Conservation (phyloP, 2,329 filamentous ascomycete genomes). For the Plenodomus biglobosus region DNA sequence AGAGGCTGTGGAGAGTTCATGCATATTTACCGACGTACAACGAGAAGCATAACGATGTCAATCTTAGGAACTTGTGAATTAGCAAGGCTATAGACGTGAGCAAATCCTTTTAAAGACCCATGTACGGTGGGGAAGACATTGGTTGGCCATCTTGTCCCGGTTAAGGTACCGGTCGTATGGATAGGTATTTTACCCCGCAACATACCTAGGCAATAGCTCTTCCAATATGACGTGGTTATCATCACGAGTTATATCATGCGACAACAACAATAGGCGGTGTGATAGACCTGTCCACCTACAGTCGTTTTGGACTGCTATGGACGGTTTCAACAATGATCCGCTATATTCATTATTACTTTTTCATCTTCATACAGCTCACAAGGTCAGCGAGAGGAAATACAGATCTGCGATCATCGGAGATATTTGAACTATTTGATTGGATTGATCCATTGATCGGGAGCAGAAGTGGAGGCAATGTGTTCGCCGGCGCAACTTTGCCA, state of each 20-base stretch:
- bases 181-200: constrained; percentile 31
- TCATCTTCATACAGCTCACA: background rate
- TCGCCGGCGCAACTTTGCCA: constrained; percentile 50
- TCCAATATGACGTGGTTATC: constrained; percentile 21
- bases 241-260: background rate
- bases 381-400: background rate
- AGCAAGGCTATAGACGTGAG: background rate
- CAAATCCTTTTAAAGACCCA: background rate
- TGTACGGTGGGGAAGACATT: background rate
- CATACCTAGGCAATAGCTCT: constrained; percentile 15
- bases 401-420: background rate
- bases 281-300: no score
- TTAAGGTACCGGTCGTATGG: constrained; percentile 10
- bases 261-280: background rate
- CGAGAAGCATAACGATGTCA: no score
- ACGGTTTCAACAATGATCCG: constrained; percentile 1
- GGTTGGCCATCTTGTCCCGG: background rate
- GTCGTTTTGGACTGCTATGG: no score
- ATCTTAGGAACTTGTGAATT: background rate
- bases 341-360: background rate
- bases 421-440: constrained; percentile 36
- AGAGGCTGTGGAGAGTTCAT: background rate
- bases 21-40: no score
- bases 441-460: constrained; percentile 52
- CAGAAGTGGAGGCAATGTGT: constrained; percentile 50